These are phyloP conservation scores for Trichosanthes cucumerina DNA, from an alignment of 306 rosid species.

Conservation along the genomic window DNA sequence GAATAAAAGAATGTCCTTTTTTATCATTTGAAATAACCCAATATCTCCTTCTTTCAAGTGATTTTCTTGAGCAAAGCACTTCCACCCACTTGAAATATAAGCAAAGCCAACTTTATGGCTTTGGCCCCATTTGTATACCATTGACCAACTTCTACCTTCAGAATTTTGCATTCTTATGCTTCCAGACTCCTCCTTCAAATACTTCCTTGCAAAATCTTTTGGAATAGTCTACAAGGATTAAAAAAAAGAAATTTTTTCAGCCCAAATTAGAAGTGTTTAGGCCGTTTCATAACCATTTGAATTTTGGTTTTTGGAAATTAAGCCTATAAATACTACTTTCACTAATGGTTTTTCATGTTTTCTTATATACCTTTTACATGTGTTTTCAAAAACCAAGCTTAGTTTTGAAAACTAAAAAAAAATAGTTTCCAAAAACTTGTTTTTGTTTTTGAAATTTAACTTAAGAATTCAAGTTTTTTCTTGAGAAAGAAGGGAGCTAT, in stretches of 20 bases:
- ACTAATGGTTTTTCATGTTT: too few relatives aligned
- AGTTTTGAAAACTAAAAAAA: too few relatives aligned
- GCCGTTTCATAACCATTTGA: too few relatives aligned
- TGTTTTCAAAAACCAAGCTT: too few relatives aligned
- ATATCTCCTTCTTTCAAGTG: constrained; percentile 15
- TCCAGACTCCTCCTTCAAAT: not conserved
- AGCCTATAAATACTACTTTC: too few relatives aligned
- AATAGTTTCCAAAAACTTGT: too few relatives aligned
- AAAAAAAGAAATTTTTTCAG: not conserved
- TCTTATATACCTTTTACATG: too few relatives aligned
- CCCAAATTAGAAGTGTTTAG: too few relatives aligned
- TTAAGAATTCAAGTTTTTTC: too few relatives aligned
- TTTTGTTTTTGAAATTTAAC: too few relatives aligned
- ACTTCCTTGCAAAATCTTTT: not conserved
- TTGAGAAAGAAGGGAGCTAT: too few relatives aligned
- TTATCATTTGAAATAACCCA: constrained; percentile 8
- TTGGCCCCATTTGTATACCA: not conserved
- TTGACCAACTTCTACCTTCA: constrained; percentile 11
- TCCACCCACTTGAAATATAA: constrained; percentile 24
- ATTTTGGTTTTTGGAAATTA: too few relatives aligned
- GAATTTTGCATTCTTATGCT: not conserved
- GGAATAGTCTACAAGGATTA: not conserved
- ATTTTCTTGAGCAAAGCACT: constrained; percentile 13
- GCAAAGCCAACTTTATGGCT: not conserved
- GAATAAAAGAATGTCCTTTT: not conserved